A percentile compares a stretch with the other conserved stretches of the same genome.
These are phyloP conservation scores for Kwoniella europaea DNA, from an alignment of 768 basidiomycete genomes.

Conservation along the genomic window DNA sequence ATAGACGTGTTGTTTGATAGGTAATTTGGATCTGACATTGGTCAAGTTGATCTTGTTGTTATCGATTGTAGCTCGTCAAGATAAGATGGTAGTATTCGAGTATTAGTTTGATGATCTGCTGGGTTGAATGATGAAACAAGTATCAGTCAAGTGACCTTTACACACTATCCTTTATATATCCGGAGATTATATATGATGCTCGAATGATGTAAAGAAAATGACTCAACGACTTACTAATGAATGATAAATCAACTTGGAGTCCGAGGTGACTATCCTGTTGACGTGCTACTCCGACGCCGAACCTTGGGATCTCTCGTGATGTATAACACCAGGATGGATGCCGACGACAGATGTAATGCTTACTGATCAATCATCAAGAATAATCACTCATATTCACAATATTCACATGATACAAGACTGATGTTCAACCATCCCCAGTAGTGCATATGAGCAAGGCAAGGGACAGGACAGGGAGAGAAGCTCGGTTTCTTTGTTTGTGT, in stretches of 20 bases:
- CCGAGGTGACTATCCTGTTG: not conserved
- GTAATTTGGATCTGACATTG: not conserved
- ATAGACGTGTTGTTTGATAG: not conserved
- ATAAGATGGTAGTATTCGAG: not conserved
- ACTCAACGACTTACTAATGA: not conserved
- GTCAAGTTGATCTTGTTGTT: not conserved
- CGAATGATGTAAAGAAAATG: too few relatives aligned
- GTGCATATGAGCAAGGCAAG: too few relatives aligned
- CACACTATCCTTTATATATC: not conserved
- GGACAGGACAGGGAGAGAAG: too few relatives aligned
- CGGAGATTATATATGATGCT: too few relatives aligned
- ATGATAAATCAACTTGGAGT: not conserved
- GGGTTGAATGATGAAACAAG: not conserved
- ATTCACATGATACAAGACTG: too few relatives aligned
- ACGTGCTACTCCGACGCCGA: too few relatives aligned
- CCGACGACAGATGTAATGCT: too few relatives aligned
- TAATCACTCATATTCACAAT: too few relatives aligned
- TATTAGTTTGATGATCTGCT: not conserved
- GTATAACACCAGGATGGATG: too few relatives aligned
- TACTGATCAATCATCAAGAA: too few relatives aligned
- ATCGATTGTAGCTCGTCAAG: not conserved
- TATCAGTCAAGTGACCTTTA: not conserved
- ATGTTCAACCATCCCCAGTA: too few relatives aligned
- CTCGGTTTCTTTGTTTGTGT: not conserved
- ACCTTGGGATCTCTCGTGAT: too few relatives aligned